Base-by-base conservation (phyloP, 805 yeast genomes). In the Ogataea philodendri region DNA sequence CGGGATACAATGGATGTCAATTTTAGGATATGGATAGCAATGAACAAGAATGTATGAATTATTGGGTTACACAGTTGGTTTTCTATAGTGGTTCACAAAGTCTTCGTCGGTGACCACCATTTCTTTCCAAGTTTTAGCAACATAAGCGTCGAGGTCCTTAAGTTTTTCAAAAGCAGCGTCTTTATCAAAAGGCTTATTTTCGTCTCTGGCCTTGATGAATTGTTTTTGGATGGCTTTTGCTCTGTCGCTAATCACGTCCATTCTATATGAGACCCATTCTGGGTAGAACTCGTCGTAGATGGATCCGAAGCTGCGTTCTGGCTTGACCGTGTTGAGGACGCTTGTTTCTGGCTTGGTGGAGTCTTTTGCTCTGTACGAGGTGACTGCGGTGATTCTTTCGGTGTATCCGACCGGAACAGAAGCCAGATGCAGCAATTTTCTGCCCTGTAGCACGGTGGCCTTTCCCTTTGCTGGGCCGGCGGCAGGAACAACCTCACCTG, bases 381-480 rank as follows among this genome's bases (percentile, higher is more conserved):
- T 65, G 25, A 69, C 70, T 4, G 65, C 51, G 2, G 72, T 65
- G 43, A 69, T 66, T 54, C 73, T 62, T 43, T 69, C 73, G 19
- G 60, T 50, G 42, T 41, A 50, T 4, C 62, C 63, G n/a, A 54
- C 33, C 19, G 76, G 74, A 32, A 63, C 55, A 15, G 74, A 65
- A 15, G 75, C 77, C 40, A 72, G 54, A 44, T 72, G 77, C 32
- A 56, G 55, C 25, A 72, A 48, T 30, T 65, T 53, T 39, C 76
- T 57, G 9, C 76, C 77, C 51, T 72, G 76, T 21, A 71, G 51
- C 4, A 72, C 63, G 18, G 68, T 61, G n/a, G 73, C 75, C 48
- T 66, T 65, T n/a, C 77, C 78, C 44, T 57, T 59, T 19, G 64
- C 63, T 22, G 77, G 77, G 7, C 71, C 72, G 1, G 58, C 52